Evolutionary conservation across 495 filamentous ascomycete species (phyloP).

Genomic region (Aspergillus baeticus): DNA sequence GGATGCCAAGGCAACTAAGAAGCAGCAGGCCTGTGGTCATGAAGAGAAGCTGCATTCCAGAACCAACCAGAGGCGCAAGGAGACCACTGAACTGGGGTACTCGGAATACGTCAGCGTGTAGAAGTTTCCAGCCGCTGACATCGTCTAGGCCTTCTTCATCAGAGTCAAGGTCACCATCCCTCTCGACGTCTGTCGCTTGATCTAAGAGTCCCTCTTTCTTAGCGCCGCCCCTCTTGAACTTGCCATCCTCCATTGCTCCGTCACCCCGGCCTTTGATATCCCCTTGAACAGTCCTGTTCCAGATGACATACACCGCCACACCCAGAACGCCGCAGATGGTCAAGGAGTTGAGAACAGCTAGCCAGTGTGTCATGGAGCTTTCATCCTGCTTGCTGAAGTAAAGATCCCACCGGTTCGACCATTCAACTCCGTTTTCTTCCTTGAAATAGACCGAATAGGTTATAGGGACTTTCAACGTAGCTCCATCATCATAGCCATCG

Average conservation of each 20-base stretch:
- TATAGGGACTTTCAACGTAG: slow-evolving; percentile 77
- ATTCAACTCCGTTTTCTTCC: slow-evolving; percentile 79
- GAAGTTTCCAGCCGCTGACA: slow-evolving; percentile 86
- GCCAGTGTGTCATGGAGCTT: slow-evolving; percentile 82
- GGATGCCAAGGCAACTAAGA: slow-evolving; percentile 76
- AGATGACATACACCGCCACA: slow-evolving; percentile 81
- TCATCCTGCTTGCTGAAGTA: slow-evolving; percentile 93
- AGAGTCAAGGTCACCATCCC: slow-evolving; percentile 60
- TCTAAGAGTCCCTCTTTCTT: slow-evolving; percentile 61
- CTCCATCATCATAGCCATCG: slow-evolving; percentile 63
- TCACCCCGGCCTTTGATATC: slow-evolving; percentile 76
- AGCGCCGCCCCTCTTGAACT: slow-evolving; percentile 52
- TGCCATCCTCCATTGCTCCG: slow-evolving; percentile 65
- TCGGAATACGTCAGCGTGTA: slow-evolving; percentile 95
- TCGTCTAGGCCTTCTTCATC: slow-evolving; percentile 84
- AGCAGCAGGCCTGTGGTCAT: slow-evolving; percentile 77
- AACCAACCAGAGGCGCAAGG: slow-evolving; percentile 83
- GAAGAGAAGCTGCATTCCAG: slow-evolving; percentile 86
- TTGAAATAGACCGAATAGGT: slow-evolving; percentile 93
- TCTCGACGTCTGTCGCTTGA: slow-evolving; percentile 57
- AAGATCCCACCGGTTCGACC: slow-evolving; percentile 85
- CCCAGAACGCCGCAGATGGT: slow-evolving; percentile 82
- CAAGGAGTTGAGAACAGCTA: slow-evolving; percentile 88
- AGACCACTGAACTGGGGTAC: slow-evolving; percentile 71
- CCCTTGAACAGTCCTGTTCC: slow-evolving; percentile 76